Evolutionary conservation across 148 eudicot genomes (phyloP), one percentile per base, ranked within the genome.

Genomic region (Salicornia ramosissima): DNA sequence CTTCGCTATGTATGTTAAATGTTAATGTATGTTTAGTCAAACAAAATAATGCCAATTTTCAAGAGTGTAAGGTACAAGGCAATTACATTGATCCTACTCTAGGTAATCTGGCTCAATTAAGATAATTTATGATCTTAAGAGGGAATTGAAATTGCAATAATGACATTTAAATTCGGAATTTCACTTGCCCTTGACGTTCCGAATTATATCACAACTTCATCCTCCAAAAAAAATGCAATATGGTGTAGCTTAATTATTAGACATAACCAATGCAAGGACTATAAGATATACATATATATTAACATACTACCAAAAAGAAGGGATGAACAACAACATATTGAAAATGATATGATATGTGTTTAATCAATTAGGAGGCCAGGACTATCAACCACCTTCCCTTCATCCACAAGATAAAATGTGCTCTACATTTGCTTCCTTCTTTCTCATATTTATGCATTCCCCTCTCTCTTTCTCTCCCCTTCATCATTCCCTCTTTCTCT

Each of bases 321-420:
- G 40, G 8, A 36, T 36, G 63, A 58, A 11, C 50, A 51, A 5
- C 16, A 34, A 3, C 9, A 14, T 26, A 5, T 62, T 62, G 65
- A 34, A 34, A 62, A 62, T 13, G 28, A 62, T n/a, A n/a, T n/a
- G n/a, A n/a, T n/a, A n/a, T 62, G 65, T 21, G 26, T 10, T 58
- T 55, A 19, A 50, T 21, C 4, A 50, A 5, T 29, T 62, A 60
- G 64, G 10, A 33, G 64, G 64, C 36, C 46, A 33, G 64, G 64
- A 62, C 46, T 15, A 62, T n/a, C 65, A 62, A 62, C 65, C 65
- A 62, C 45, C 47, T 62, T 62, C 47, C 47, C 28, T 62, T 62
- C 28, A 39, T 7, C 19, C 65, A 16, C 15, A 62, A 62, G 25
- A 36, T 39, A 62, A n/a, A 62, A 62, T 62, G 30, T 59, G 64